phyloP scores from a whole-genome alignment of 345 rosid genomes.

The Psidium friedrichsthalianum region DNA sequence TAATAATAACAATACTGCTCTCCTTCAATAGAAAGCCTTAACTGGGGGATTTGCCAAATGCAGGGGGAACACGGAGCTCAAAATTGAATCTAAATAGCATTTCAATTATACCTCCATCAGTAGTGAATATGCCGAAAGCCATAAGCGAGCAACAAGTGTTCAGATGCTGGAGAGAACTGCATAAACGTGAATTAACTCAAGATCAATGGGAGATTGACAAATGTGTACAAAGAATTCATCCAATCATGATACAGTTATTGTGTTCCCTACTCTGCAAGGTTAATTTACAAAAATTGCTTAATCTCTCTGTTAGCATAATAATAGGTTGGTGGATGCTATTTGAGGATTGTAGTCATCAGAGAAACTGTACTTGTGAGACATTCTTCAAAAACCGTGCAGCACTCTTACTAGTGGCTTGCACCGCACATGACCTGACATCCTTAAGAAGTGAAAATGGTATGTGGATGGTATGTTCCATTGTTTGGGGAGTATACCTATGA shows the following conservation, averaged over 20 bases:
- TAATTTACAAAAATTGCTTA: neutral
- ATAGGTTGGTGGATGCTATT: neutral
- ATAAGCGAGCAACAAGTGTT: too few species aligned
- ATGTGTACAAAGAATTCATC: neutral
- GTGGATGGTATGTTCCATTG: slow-evolving; percentile 70
- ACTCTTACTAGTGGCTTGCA: neutral
- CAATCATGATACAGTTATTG: neutral
- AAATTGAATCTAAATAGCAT: neutral
- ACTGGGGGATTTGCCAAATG: neutral
- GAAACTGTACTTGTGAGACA: neutral
- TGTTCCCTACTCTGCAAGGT: neutral
- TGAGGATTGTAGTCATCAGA: neutral
- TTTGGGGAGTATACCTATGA: too few species aligned
- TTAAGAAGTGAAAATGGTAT: neutral
- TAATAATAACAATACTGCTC: neutral
- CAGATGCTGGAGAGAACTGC: too few species aligned
- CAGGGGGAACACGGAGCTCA: neutral
- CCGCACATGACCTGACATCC: neutral
- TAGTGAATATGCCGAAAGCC: too few species aligned
- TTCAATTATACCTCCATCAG: slow-evolving; percentile 61
- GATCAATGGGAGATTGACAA: too few species aligned
- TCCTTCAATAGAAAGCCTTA: neutral
- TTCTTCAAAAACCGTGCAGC: too few species aligned
- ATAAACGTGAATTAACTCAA: too few species aligned
- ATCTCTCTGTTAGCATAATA: neutral